These are phyloP conservation scores for Dictyostelium brefeldianum DNA, from an alignment of 78 protist genomes.

Conservation along the genomic window DNA sequence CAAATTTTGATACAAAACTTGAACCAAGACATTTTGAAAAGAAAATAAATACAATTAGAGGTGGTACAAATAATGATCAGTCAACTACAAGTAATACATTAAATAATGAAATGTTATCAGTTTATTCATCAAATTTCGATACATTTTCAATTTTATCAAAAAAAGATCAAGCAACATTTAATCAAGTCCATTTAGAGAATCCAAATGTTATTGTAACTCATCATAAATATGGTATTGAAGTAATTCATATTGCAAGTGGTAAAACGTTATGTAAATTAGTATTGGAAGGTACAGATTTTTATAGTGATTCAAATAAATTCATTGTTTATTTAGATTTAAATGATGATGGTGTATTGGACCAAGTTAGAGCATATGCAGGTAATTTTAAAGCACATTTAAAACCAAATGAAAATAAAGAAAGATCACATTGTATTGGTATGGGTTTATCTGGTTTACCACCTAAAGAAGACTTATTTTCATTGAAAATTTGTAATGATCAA, in stretches of 20 bases:
- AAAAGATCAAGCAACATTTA: not conserved
- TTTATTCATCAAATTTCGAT: constrained; percentile 31
- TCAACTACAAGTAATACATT: not conserved
- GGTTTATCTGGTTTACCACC: constrained; percentile 67
- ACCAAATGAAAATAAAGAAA: constrained; percentile 10
- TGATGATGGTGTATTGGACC: constrained; percentile 68
- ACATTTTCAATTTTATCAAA: not conserved
- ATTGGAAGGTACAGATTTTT: constrained; percentile 26
- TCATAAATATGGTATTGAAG: constrained; percentile 51
- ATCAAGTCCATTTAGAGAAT: not conserved
- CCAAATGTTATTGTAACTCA: constrained; percentile 66
- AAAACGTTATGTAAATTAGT: constrained; percentile 50
- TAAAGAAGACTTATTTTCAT: constrained; percentile 23
- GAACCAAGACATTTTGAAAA: constrained; percentile 43
- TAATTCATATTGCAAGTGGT: constrained; percentile 41
- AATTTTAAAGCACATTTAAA: not conserved
- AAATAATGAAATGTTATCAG: constrained; percentile 16
- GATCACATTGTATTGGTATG: constrained; percentile 28
- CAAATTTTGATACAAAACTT: constrained; percentile 42
- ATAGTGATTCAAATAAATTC: constrained; percentile 8
- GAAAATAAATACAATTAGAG: not conserved
- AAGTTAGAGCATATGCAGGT: constrained; percentile 30
- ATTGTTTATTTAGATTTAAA: constrained; percentile 49
- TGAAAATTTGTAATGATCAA: constrained; percentile 28
- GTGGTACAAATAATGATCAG: not conserved